Base-by-base conservation (phyloP, 2,329 filamentous ascomycete species). In the Aureobasidium sp. region DNA sequence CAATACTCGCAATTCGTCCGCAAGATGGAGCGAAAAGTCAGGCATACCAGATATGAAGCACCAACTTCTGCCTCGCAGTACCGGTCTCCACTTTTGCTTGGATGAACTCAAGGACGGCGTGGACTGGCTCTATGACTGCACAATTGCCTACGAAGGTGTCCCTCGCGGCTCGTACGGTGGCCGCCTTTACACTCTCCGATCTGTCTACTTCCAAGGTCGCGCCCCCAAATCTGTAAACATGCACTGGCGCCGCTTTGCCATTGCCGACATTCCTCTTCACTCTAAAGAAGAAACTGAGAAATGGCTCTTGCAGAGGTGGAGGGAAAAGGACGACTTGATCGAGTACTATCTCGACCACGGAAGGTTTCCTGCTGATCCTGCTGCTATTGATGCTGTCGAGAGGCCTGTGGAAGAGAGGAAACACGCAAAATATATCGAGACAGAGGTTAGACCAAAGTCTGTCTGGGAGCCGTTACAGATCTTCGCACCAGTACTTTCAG, bases 151-250 rank as follows among this genome's bases (percentile, higher is more conserved):
- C 72, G 93, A 97, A 75, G 94, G 93, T 36, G 85, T 96, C 55
- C 89, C 90, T 87, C 93, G 83, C 81, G 77, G 78, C 51, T 81
- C 87, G 69, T 97, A 87, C 67, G 92, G 92, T 29, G 91, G 97
- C 72, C 86, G 95, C 55, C 86, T 90, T 70, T 97, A 95, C 75
- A 92, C 89, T 1, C 81, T 99, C 5, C 84, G 85, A 1, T 90
- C 89, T 63, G 94, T 90, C 32, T 97, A 95, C 74, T 87, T 97
- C 67, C 84, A 94, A 73, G 93, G 94, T 47, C 87, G 90, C 0
- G 87, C 92, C 0, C 94, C 94, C 5, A 96, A 92, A 73, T 96
- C 90, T 2, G 92, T 97, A 69, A 97, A 97, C 75, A 91, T 97
- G 79, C 87, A 97, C 77, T 99, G 93, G 92, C 86, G 94, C 59